Percentiles rank a stretch among this genome's conserved stretches.
Evolutionary conservation across 1,284 basidiomycete species (phyloP).

Genomic region (Tilletia walkeri): DNA sequence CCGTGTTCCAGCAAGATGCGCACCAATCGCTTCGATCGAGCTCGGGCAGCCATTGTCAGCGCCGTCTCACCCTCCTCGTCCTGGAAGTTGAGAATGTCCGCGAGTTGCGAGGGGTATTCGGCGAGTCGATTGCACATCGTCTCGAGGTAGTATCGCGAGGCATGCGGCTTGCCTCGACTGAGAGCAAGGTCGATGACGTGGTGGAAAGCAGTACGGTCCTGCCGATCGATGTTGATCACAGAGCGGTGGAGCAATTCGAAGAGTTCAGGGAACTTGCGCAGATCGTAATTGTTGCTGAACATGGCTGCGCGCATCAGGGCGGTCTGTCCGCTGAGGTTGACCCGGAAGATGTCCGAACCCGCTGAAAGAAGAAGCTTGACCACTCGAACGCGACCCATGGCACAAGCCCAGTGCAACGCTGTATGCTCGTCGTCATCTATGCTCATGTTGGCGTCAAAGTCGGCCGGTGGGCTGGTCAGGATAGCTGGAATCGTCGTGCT

Average conservation of each 20-base stretch:
- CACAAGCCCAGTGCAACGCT: slow-evolving; percentile 96
- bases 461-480: slow-evolving; percentile 80
- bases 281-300: slow-evolving; percentile 99
- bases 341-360: slow-evolving; percentile 94
- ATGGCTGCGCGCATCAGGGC: slow-evolving; percentile 98
- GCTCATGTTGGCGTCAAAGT: slow-evolving; percentile 92
- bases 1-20: slow-evolving; percentile 94
- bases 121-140: slow-evolving; percentile 82
- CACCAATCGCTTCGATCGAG: slow-evolving; percentile 92
- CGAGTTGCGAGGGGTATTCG: slow-evolving; percentile 94
- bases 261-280: slow-evolving; percentile 96
- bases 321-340: slow-evolving; percentile 95
- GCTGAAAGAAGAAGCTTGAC: slow-evolving; percentile 91
- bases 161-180: slow-evolving; percentile 95
- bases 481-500: slow-evolving; percentile 86
- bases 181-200: slow-evolving; percentile 98
- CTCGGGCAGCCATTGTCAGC: slow-evolving; percentile 91
- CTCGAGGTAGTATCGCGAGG: slow-evolving; percentile 98
- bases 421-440: slow-evolving; percentile 99
- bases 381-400: slow-evolving; percentile 95
- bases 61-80: slow-evolving; percentile 99
- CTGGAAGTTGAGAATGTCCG: slow-evolving; percentile 98
- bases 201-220: slow-evolving; percentile 97
- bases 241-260: slow-evolving; percentile 95
- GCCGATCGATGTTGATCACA: slow-evolving; percentile 97